A percentile compares a stretch with the other conserved stretches of the same genome.
Conservation (phyloP, 2,329 filamentous ascomycete genomes). For the Zalaria sp. region DNA sequence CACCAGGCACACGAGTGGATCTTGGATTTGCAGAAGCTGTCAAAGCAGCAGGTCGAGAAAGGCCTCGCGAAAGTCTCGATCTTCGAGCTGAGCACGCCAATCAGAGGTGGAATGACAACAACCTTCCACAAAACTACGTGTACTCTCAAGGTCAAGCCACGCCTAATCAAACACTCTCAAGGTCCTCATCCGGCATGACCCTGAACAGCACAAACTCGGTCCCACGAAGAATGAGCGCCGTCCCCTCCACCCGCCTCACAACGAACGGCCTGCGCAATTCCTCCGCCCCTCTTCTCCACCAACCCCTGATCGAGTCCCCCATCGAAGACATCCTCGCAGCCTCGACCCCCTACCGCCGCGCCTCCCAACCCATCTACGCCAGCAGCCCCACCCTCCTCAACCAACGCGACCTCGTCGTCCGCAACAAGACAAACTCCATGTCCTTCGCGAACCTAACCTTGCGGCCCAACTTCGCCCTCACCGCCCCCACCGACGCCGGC, state of each 20-base stretch:
- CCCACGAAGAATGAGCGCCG: neutral
- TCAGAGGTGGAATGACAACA: neutral
- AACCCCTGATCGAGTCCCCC: constrained; percentile 22
- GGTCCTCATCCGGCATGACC: neutral
- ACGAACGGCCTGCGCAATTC: constrained; percentile 14
- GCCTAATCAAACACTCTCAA: neutral
- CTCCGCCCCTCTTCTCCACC: constrained; percentile 17
- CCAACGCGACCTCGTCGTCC: constrained; percentile 39
- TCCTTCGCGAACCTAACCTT: constrained; percentile 21
- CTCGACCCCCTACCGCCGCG: constrained; percentile 8
- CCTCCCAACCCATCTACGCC: constrained; percentile 9
- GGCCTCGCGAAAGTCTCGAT: neutral
- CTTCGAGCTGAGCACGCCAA: neutral
- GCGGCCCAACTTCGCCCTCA: constrained; percentile 13
- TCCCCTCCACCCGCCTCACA: neutral
- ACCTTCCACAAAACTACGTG: neutral
- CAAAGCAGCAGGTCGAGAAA: neutral
- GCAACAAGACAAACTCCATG: constrained; percentile 22
- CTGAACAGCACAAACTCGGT: neutral
- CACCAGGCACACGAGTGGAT: neutral
- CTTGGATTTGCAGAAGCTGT: neutral
- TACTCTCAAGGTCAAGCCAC: neutral
- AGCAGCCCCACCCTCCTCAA: constrained; percentile 35
- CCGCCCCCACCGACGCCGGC: constrained; percentile 7
- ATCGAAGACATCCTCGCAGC: constrained; percentile 12